phyloP scores from a whole-genome alignment of 163 green algal genomes.

The Scenedesmus sp. region DNA sequence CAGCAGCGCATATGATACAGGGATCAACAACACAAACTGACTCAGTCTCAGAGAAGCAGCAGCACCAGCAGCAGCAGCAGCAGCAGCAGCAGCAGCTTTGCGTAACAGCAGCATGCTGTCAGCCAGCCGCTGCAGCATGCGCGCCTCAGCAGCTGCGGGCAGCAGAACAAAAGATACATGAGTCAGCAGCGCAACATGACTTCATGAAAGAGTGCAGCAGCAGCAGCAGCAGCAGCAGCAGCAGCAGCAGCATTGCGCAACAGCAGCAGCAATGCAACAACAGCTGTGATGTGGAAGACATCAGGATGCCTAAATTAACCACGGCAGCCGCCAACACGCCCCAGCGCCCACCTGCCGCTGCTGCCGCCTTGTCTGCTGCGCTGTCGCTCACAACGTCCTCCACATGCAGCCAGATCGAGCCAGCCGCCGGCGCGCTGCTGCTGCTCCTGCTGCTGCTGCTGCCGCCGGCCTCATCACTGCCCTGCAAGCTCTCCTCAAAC shows the following conservation, averaged over 20 bases:
- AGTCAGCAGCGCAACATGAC: too few species aligned
- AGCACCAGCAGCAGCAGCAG: too few species aligned
- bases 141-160: neutral
- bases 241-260: too few species aligned
- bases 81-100: neutral
- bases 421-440: neutral
- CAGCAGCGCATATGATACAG: neutral
- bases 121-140: neutral
- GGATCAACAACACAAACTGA: too few species aligned
- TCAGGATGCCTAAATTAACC: neutral
- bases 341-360: neutral
- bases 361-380: neutral
- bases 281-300: too few species aligned
- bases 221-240: neutral
- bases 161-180: neutral
- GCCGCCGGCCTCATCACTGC: conserved; percentile 1
- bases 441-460: conserved; percentile 7
- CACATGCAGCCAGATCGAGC: neutral
- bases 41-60: neutral
- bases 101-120: too few species aligned
- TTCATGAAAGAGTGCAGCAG: neutral
- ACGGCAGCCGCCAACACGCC: neutral
- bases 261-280: too few species aligned
- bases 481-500: conserved; percentile 5
- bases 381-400: conserved; percentile 15